Conservation (phyloP, 2,329 filamentous ascomycete species). For the Fusarium verticillioides region DNA sequence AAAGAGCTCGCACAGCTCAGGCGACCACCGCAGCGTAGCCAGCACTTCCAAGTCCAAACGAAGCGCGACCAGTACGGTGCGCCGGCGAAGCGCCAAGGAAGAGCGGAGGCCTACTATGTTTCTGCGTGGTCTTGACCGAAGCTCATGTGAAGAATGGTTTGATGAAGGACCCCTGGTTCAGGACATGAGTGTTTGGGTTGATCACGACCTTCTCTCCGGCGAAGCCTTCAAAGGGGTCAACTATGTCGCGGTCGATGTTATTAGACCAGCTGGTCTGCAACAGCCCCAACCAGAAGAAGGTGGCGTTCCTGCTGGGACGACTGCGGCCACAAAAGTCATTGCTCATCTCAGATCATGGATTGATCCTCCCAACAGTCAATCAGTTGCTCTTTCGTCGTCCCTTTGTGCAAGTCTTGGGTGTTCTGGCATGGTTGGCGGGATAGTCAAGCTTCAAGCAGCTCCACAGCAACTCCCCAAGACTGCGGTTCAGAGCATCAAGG, state of each 20-base stretch:
- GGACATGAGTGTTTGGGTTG: constrained; percentile 83
- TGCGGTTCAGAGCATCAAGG: constrained; percentile 73
- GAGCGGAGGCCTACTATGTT: constrained; percentile 77
- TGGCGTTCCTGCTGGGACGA: constrained; percentile 61
- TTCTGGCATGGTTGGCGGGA: constrained; percentile 80
- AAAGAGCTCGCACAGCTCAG: constrained; percentile 72
- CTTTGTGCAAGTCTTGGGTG: constrained; percentile 80
- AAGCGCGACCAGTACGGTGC: constrained; percentile 79
- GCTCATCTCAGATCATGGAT: constrained; percentile 83
- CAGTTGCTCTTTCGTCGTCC: constrained; percentile 80
- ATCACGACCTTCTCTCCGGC: constrained; percentile 77
- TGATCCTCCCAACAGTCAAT: constrained; percentile 84
- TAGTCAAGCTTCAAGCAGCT: constrained; percentile 88
- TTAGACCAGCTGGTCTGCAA: constrained; percentile 82
- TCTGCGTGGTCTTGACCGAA: constrained; percentile 80
- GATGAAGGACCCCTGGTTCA: constrained; percentile 70
- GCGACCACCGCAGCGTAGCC: constrained; percentile 82
- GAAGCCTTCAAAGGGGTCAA: constrained; percentile 80
- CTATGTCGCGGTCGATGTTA: constrained; percentile 85
- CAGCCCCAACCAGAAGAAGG: constrained; percentile 76
- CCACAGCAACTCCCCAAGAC: constrained; percentile 75
- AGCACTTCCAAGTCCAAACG: constrained; percentile 83
- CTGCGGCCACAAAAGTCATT: constrained; percentile 69
- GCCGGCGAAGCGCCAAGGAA: constrained; percentile 67
- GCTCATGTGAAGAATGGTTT: constrained; percentile 79